phyloP scores from a whole-genome alignment of 2,329 filamentous ascomycete species.

The Aspergillus calidoustus region DNA sequence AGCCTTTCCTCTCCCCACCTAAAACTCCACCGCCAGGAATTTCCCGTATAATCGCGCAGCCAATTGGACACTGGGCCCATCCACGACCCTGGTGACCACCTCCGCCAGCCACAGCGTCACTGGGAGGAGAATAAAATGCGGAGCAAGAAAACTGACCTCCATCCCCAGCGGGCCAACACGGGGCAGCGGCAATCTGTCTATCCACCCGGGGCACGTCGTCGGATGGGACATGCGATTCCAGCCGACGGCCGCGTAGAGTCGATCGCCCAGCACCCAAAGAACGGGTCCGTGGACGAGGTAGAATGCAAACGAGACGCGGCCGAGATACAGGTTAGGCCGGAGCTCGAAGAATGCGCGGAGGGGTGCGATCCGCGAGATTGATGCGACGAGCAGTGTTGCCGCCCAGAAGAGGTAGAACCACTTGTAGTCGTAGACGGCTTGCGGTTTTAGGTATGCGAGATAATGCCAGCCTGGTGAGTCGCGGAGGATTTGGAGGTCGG shows the following conservation, averaged over 20 bases:
- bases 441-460: constrained; percentile 65
- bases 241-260: constrained; percentile 66
- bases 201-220: constrained; percentile 60
- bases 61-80: constrained; percentile 65
- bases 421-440: constrained; percentile 68
- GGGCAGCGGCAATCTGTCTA: constrained; percentile 60
- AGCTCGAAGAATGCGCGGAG: constrained; percentile 64
- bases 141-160: constrained; percentile 62
- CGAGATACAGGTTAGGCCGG: constrained; percentile 64
- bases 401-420: constrained; percentile 72
- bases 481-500: constrained; percentile 55
- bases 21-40: neutral
- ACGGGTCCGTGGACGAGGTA: constrained; percentile 70
- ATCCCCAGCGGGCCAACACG: constrained; percentile 63
- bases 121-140: constrained; percentile 65
- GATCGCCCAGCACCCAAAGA: constrained; percentile 63
- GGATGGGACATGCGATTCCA: constrained; percentile 56
- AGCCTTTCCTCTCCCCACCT: no score
- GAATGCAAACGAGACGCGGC: constrained; percentile 64
- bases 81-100: constrained; percentile 59
- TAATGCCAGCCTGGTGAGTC: constrained; percentile 65
- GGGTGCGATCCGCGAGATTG: constrained; percentile 62
- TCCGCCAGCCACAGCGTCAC: constrained; percentile 64
- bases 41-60: constrained; percentile 60
- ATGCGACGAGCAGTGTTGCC: constrained; percentile 60